Conservation (phyloP, 805 yeast species). For the Starmerella geochares region DNA sequence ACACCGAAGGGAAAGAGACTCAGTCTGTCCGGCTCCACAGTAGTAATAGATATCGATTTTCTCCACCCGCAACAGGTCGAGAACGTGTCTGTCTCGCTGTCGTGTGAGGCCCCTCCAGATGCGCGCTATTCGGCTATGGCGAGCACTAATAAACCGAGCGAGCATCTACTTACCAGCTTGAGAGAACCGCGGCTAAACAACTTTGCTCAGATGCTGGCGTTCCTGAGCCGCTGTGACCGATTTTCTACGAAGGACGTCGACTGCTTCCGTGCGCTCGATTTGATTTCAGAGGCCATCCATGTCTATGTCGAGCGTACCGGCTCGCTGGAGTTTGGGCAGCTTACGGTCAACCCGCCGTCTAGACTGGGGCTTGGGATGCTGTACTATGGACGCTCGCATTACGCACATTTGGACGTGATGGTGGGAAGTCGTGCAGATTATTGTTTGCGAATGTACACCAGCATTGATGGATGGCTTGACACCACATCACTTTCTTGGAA, state of each 20-base stretch:
- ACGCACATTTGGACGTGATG: conserved; percentile 24
- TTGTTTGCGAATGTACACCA: conserved; percentile 13
- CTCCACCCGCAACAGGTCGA: conserved; percentile 20
- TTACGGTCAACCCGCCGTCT: conserved; percentile 27
- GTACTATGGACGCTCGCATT: conserved; percentile 26
- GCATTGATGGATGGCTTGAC: conserved; percentile 20
- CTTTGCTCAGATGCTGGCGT: conserved; percentile 30
- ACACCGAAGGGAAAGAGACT: conserved; percentile 29
- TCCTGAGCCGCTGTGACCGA: conserved; percentile 31
- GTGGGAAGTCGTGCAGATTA: conserved; percentile 23
- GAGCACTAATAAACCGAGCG: conserved; percentile 23
- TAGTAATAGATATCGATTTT: conserved; percentile 31
- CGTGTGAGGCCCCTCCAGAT: conserved; percentile 22
- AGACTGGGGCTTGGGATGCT: conserved; percentile 31
- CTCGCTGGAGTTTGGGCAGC: conserved; percentile 26
- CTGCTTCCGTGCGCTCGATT: conserved; percentile 31
- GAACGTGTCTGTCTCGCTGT: conserved; percentile 27
- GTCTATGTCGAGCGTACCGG: conserved; percentile 8
- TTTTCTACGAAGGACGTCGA: conserved; percentile 31
- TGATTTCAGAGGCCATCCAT: conserved; percentile 28
- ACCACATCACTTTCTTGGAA: conserved; percentile 10
- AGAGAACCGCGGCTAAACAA: conserved; percentile 29
- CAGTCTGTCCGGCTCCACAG: conserved; percentile 34
- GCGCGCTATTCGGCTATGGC: conserved; percentile 26
- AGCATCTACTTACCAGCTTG: conserved; percentile 27